These are phyloP conservation scores for Xenoacremonium recifei DNA, from an alignment of 2,329 filamentous ascomycete genomes.

Conservation along the genomic window DNA sequence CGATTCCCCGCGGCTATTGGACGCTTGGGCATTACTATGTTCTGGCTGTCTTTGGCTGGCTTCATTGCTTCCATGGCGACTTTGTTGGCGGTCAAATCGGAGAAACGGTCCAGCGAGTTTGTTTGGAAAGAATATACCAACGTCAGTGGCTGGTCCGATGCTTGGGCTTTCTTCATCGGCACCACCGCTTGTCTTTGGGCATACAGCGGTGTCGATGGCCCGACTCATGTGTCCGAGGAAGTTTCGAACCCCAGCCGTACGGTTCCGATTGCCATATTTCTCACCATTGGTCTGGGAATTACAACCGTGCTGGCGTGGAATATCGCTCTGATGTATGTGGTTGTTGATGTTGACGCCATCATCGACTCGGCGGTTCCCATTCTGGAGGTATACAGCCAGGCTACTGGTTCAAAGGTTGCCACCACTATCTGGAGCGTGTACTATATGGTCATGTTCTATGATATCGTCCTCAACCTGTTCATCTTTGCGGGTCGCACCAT, in stretches of 20 bases:
- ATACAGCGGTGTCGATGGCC: slow-evolving; percentile 18
- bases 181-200: slow-evolving; percentile 24
- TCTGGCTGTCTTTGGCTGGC: slow-evolving; percentile 20
- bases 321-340: slow-evolving; percentile 23
- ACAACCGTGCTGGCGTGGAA: slow-evolving; percentile 21
- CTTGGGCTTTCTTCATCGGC: slow-evolving; percentile 22
- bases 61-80: slow-evolving; percentile 23
- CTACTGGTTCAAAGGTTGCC: slow-evolving; percentile 20
- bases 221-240: slow-evolving; percentile 23
- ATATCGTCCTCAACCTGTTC: slow-evolving; percentile 24
- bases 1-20: slow-evolving; percentile 22
- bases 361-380: slow-evolving; percentile 22
- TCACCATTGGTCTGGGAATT: slow-evolving; percentile 21
- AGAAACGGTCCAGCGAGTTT: slow-evolving; percentile 14
- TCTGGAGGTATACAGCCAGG: slow-evolving; percentile 23
- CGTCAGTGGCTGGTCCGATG: slow-evolving; percentile 23
- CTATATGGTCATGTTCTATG: slow-evolving; percentile 26
- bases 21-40: slow-evolving; percentile 18
- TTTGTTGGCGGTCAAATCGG: slow-evolving; percentile 15
- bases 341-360: slow-evolving; percentile 22
- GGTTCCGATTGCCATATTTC: slow-evolving; percentile 23
- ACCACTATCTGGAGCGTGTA: slow-evolving; percentile 24
- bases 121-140: slow-evolving; percentile 23
- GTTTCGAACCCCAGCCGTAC: slow-evolving; percentile 24
- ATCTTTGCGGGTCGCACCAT: slow-evolving; percentile 24